Evolutionary conservation across 139 green algal species (phyloP), one percentile per base, ranked within the genome.

Genomic region (Chlorella ohadii): DNA sequence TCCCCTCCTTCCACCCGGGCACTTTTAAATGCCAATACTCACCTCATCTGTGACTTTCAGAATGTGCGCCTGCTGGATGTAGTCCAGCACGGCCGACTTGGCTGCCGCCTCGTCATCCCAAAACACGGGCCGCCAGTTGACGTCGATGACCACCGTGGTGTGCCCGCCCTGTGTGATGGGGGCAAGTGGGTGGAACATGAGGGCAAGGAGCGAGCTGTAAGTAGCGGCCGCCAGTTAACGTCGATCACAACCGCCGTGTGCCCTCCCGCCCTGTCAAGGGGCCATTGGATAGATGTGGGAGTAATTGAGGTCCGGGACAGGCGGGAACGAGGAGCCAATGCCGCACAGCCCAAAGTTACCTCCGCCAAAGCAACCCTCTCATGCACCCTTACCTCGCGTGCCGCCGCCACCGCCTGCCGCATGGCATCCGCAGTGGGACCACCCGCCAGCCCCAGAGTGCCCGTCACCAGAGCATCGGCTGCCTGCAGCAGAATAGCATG

Each of bases 91-190:
- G 1, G 63, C 82, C 12, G 79, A 22, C 65, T 75, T 78, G 28
- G 89, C 88, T 61, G 83, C 71, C 19, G 83, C 81, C 15, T 75
- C 67, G 78, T 95, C 88, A 1, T 81, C 72, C 91, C 93, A 98
- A 82, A 98, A 98, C 56, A 98, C 95, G 0, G 94, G 93, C 28
- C 95, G 86, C 95, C 95, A 98, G 89, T 98, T 98, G 59, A 98
- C 92, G 76, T 98, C 95, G 6, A 98, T 85, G 25, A 98, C 66
- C 1, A 90, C 71, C 7, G 38, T 38, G 82, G 70, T 97, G 87
- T 28, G 77, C 73, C 33, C 44, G n/a, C 34, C 78, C 68, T 72
- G 67, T 41, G 16, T 33, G 44, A 51, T 51, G 44, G 44, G 6
- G 9, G 44, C 44, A 51, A 51, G 44, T n/a, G n/a, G n/a, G n/a